These are phyloP conservation scores for Tetradesmus obliquus DNA, from an alignment of 139 green algal species.

Conservation along the genomic window DNA sequence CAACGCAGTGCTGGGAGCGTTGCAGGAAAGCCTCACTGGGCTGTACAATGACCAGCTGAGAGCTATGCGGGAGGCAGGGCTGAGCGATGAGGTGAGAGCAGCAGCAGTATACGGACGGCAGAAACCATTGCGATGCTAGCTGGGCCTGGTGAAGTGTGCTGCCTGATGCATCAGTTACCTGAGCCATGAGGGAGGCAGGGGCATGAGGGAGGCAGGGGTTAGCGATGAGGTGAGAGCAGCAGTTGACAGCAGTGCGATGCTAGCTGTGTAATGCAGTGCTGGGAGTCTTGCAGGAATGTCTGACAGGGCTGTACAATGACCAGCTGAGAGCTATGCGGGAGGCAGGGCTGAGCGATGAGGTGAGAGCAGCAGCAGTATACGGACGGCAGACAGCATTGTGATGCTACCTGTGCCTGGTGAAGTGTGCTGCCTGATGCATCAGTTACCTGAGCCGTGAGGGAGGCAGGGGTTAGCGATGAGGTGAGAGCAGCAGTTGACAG, in stretches of 20 bases:
- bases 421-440: background rate
- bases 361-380: background rate
- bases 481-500: background rate
- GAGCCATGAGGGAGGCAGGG: slow-evolving; percentile 24
- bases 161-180: background rate
- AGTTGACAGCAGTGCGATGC: background rate
- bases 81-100: slow-evolving; percentile 22
- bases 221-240: slow-evolving; percentile 19
- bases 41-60: slow-evolving; percentile 74
- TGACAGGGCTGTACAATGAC: slow-evolving; percentile 74
- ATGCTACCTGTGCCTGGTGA: background rate
- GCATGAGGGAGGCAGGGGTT: slow-evolving; percentile 51
- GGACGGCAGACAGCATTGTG: background rate
- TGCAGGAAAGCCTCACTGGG: slow-evolving; percentile 69
- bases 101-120: background rate
- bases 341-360: slow-evolving; percentile 40
- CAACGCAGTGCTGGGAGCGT: slow-evolving; percentile 48
- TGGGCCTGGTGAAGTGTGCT: background rate
- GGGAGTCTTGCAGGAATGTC: slow-evolving; percentile 62
- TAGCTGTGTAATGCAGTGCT: slow-evolving; percentile 29
- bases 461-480: slow-evolving; percentile 38
- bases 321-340: slow-evolving; percentile 64
- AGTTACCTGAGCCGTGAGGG: background rate
- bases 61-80: slow-evolving; percentile 54
- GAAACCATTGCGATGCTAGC: background rate